Conservation (phyloP, 129 eudicot species). For the Chrysanthemum makinoi region DNA sequence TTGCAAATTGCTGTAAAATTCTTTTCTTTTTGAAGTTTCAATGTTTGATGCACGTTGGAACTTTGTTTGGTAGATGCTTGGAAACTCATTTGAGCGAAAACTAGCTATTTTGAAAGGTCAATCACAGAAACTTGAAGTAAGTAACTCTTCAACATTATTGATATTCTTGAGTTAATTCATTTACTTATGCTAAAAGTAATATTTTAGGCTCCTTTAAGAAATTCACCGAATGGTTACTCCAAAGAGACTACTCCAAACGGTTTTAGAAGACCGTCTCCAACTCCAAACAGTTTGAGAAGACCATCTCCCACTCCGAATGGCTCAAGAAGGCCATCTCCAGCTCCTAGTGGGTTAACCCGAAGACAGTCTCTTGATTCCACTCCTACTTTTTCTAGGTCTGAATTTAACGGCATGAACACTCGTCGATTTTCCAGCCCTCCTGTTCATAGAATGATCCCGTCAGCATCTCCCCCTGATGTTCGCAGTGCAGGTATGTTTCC, state of each 20-base stretch:
- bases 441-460: constrained; percentile 29
- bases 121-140: constrained; percentile 52
- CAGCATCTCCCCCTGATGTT: constrained; percentile 36
- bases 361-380: constrained; percentile 37
- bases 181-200: constrained; percentile 1
- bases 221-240: constrained; percentile 35
- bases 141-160: constrained; percentile 14
- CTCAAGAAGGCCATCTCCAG: constrained; percentile 36
- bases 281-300: constrained; percentile 35
- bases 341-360: constrained; percentile 31
- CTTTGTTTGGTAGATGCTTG: constrained; percentile 61
- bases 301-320: constrained; percentile 31
- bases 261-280: constrained; percentile 32
- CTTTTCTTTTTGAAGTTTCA: neutral
- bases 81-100: constrained; percentile 83
- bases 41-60: neutral
- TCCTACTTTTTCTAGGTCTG: constrained; percentile 26
- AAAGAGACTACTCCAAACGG: constrained; percentile 38
- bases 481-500: constrained; percentile 26
- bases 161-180: neutral
- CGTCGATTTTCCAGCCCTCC: constrained; percentile 54
- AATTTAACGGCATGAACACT: constrained; percentile 11
- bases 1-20: neutral
- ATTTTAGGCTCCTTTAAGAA: constrained; percentile 37
- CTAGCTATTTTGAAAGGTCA: constrained; percentile 64